Base-by-base conservation (phyloP, 2,329 filamentous ascomycete species). In the Clonostachys sp. region DNA sequence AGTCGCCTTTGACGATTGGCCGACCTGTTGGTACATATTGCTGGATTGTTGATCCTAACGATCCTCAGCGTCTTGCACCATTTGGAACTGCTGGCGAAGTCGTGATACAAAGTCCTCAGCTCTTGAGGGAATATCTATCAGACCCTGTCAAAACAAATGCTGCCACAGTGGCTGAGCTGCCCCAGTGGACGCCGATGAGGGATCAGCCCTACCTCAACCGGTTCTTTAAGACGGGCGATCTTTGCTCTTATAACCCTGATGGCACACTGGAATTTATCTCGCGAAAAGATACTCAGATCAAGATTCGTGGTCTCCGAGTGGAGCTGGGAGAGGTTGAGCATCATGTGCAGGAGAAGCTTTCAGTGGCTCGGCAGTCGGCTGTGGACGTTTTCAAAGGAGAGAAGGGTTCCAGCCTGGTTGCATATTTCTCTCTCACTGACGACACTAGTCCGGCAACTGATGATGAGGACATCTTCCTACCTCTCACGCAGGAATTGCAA, bases 211-310 rank as follows among this genome's bases (percentile, higher is more conserved):
- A 62, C 14, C 51, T 48, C 18, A 64, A 64, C 6, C 38, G 47
- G 14, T n/a, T 14, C 13, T 42, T 42, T 16, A 42, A 42, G 40
- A 18, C 40, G 10, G 40, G 40, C 10, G 40, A 42, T 17, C 16
- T 42, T 12, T 20, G 20, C 8, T 13, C n/a, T 35, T 38, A 34
- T 9, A 33, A 16, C 17, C 17, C 14, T n/a, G 42, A 43, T 13
- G 41, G 42, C 16, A 42, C 34, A 10, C 13, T 16, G 16, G 41
- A 41, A 9, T 42, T 42, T 17, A 17, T 74, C 45, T 74, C 72
- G 43, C 63, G 77, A 36, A 74, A 74, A 51, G 76, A 80, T 52
- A 67, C 66, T 0, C 77, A 80, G 56, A 67, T 80, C 41, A 81
- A 81, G 55, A 57, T 81, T 10, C 67, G 71, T 24, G 81, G 81